phyloP scores from a whole-genome alignment of 2,329 filamentous ascomycete genomes.

The Elsinoe australis region DNA sequence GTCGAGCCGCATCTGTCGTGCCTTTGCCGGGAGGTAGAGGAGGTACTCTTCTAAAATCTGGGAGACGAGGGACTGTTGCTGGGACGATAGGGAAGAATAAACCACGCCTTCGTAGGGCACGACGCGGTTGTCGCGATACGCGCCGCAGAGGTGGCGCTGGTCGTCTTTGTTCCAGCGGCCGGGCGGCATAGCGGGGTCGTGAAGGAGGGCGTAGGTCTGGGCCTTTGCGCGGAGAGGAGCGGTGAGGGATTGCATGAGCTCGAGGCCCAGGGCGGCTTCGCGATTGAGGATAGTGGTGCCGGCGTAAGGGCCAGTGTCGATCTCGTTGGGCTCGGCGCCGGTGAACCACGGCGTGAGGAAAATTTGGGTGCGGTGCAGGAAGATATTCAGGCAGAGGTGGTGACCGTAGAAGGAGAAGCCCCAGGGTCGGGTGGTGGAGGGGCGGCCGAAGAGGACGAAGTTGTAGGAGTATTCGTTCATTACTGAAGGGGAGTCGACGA shows the following conservation, averaged over 20 bases:
- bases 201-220: constrained; percentile 52
- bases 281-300: constrained; percentile 59
- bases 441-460: constrained; percentile 60
- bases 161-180: constrained; percentile 75
- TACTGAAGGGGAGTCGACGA: constrained; percentile 53
- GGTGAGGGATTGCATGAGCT: constrained; percentile 59
- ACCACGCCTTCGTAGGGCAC: constrained; percentile 63
- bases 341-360: constrained; percentile 69
- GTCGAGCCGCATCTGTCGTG: constrained; percentile 49
- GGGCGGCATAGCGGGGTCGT: constrained; percentile 57
- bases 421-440: constrained; percentile 54
- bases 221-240: constrained; percentile 42
- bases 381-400: constrained; percentile 65
- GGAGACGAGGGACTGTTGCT: constrained; percentile 48
- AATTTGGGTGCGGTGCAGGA: constrained; percentile 58
- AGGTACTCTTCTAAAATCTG: constrained; percentile 58
- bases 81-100: constrained; percentile 42
- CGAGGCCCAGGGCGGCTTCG: constrained; percentile 58
- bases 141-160: constrained; percentile 69
- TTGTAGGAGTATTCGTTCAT: constrained; percentile 74
- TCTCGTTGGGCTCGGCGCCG: constrained; percentile 69
- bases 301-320: constrained; percentile 55
- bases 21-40: constrained; percentile 55
- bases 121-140: constrained; percentile 68
- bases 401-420: constrained; percentile 71